Evolutionary conservation across 2,329 filamentous ascomycete genomes (phyloP).

Genomic region (Cercospora brassicicola): DNA sequence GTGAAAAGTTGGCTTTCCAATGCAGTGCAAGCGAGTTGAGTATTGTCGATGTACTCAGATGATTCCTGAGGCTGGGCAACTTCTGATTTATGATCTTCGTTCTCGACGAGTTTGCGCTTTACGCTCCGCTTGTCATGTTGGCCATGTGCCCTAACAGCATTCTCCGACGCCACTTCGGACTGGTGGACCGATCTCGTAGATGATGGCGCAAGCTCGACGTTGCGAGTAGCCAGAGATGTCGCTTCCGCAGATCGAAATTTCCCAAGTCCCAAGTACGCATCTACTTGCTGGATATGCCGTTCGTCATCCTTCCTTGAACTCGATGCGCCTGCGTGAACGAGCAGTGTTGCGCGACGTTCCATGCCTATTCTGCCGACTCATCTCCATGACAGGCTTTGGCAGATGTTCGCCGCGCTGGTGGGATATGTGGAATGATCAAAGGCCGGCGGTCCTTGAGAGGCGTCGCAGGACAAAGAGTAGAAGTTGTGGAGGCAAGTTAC

Average conservation of each 20-base stretch:
- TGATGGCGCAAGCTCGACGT: conserved; percentile 30
- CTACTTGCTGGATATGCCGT: conserved; percentile 43
- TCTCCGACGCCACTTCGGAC: neutral
- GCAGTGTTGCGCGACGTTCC: conserved; percentile 33
- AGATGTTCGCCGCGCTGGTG: neutral
- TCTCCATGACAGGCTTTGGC: conserved; percentile 14
- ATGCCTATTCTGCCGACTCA: conserved; percentile 7
- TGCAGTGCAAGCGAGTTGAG: conserved; percentile 44
- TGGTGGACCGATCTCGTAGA: neutral
- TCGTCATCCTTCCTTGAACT: conserved; percentile 46
- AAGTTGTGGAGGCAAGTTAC: neutral
- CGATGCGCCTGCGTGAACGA: conserved; percentile 50
- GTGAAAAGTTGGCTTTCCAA: conserved; percentile 46
- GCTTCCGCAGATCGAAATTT: neutral
- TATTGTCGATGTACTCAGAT: conserved; percentile 42
- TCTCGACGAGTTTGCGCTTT: neutral
- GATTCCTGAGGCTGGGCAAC: conserved; percentile 13
- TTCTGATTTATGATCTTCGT: neutral
- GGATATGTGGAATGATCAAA: neutral
- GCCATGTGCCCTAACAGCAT: neutral
- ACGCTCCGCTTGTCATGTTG: neutral
- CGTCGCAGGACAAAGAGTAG: neutral
- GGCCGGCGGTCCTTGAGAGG: neutral
- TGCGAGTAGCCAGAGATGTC: neutral
- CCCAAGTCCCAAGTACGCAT: conserved; percentile 39